phyloP scores from a whole-genome alignment of 2,329 filamentous ascomycete species.

The Didymella sp. region DNA sequence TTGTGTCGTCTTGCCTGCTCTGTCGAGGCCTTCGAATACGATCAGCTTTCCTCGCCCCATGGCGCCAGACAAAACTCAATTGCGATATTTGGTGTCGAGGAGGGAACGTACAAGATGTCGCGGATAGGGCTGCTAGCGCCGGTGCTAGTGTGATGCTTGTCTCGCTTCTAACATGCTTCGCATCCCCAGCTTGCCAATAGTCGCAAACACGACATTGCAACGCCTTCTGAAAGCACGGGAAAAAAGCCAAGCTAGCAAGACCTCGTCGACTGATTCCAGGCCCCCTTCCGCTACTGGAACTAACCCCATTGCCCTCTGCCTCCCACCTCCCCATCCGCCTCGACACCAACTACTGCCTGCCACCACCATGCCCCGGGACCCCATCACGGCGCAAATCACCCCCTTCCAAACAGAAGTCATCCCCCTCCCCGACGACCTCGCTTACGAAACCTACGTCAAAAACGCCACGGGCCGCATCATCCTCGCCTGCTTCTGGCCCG shows the following conservation, averaged over 20 bases:
- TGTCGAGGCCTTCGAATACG: conserved; percentile 86
- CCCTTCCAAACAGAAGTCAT: conserved; percentile 21
- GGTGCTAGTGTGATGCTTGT: conserved; percentile 8
- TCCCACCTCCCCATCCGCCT: too few species aligned
- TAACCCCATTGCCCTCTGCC: too few species aligned
- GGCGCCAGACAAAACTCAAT: too few species aligned
- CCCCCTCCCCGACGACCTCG: conserved; percentile 23
- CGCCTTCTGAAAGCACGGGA: too few species aligned
- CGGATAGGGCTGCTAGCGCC: conserved; percentile 15
- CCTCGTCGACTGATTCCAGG: too few species aligned
- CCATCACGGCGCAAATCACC: conserved; percentile 7
- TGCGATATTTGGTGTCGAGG: not conserved
- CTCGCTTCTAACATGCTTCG: not conserved
- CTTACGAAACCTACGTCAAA: conserved; percentile 28
- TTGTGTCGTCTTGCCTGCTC: conserved; percentile 92
- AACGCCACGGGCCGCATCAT: conserved; percentile 29
- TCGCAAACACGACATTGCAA: not conserved
- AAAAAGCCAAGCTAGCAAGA: too few species aligned
- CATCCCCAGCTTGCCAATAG: not conserved
- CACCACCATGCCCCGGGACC: conserved; percentile 4
- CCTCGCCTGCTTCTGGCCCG: conserved; percentile 33
- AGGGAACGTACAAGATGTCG: not conserved
- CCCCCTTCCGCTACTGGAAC: too few species aligned
- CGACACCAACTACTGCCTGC: too few species aligned
- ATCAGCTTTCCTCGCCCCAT: conserved; percentile 73